Evolutionary conservation across 345 rosid species (phyloP), one percentile per base, ranked within the genome.

Genomic region (Heritiera fomes): DNA sequence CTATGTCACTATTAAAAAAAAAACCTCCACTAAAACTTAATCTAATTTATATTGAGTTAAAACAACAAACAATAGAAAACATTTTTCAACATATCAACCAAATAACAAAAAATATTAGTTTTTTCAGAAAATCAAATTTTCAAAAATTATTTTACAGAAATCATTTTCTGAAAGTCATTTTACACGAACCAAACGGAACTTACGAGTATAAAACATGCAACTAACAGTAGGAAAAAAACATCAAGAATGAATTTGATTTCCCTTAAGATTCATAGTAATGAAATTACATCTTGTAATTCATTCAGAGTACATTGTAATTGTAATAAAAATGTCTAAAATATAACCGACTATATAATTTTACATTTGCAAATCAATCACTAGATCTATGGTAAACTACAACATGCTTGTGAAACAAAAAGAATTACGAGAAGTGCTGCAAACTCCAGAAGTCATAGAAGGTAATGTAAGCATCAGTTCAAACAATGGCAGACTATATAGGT

Each of bases 401-500:
- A 60, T 28, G 38, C 64, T 60, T 23, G 15, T 20, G 63, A 12
- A 59, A 59, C 38, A 8, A 23, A 59, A 64, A 64, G 69, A 13
- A 64, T 64, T 9, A 28, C 12, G n/a, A 5, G n/a, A 52, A 71
- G 12, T 17, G 47, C 5, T 30, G 53, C 15, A 13, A n/a, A 18
- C n/a, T 17, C 30, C 15, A 45, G 1, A 32, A 61, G 50, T n/a
- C 20, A 14, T 30, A 53, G 50, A 59, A 56, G 5, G n/a, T n/a
- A n/a, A n/a, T n/a, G 14, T 59, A 76, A 58, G 72, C 66, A 30
- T 62, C 55, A 3, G 40, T 60, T 79, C 77, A 91, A 75, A 81
- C 81, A 9, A 91, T 89, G 45, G 98, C 95, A 1, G 92, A 86
- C n/a, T 66, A 56, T 63, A 94, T 85, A 14, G 88, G 70, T 81